Conservation (phyloP, 192 early-diverging fungal species). For the Umbelopsis sp. region DNA sequence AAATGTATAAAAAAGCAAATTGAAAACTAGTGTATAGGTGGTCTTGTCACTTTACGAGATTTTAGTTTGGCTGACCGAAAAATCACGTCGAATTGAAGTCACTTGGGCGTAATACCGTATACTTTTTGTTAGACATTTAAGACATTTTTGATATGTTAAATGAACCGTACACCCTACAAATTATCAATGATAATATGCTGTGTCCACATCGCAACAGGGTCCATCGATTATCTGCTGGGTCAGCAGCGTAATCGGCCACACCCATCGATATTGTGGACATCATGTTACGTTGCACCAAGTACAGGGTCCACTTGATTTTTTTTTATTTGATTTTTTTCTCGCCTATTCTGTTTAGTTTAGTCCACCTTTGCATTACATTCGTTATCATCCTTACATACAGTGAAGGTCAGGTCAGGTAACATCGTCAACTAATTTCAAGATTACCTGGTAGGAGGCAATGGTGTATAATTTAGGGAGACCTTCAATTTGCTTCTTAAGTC, state of each 20-base stretch:
- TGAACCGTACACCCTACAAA: background rate
- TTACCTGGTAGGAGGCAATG: too few species aligned
- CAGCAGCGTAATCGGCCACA: background rate
- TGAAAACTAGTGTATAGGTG: background rate
- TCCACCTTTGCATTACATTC: too few species aligned
- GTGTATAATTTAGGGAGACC: too few species aligned
- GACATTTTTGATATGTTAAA: background rate
- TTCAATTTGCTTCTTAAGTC: too few species aligned
- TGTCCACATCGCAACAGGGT: conserved; percentile 3
- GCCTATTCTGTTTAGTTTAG: too few species aligned
- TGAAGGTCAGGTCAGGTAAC: too few species aligned
- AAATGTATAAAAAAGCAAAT: background rate
- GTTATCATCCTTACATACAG: too few species aligned
- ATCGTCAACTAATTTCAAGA: too few species aligned
- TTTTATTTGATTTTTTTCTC: background rate
- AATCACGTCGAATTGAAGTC: too few species aligned
- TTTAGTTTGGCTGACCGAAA: too few species aligned
- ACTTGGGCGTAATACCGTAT: too few species aligned
- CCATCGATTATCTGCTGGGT: conserved; percentile 1
- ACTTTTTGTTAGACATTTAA: background rate
- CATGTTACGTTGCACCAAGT: conserved; percentile 10
- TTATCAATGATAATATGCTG: too few species aligned
- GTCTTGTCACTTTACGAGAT: background rate
- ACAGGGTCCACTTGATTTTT: background rate
- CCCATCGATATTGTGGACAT: background rate